Base-by-base conservation (phyloP, 2,329 filamentous ascomycete genomes). In the Fusarium sp. region DNA sequence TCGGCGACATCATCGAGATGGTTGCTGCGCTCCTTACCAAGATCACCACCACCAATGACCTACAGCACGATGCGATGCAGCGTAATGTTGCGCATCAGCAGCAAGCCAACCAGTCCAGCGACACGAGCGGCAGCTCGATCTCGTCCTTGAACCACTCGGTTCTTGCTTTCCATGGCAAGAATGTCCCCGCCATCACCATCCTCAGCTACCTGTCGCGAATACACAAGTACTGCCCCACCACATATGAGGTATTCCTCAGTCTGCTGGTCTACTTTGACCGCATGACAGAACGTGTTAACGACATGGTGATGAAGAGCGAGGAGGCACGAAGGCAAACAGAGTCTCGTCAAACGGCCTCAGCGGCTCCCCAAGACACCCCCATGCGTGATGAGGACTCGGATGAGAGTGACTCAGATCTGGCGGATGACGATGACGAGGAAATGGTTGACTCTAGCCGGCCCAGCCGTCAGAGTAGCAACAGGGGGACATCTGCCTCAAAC, bases 201-300 rank as follows among this genome's bases (percentile, higher is more conserved):
- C 87, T 97, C 70, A 98, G 95, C 87, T 99, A 99, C 79, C 86
- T 99, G 63, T 96, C 93, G 78, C 92, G 97, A 69, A 98, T 99
- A 81, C 96, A 99, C 85, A 98, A 98, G 85, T 99, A 99, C 84
- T 99, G 97, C 80, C 97, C 97, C 1, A 98, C 97, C 7, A 98
- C 97, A 1, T 99, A 98, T 81, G 97, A 99, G 83, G 97, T 99
- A 0, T 99, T 99, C 80, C 86, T 99, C 69, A 98, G 95, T 81
- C 85, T 99, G 79, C 85, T 99, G 65, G 95, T 99, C 35, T 99
- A 98, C 84, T 99, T 99, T 84, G 97, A 99, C 82, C 93, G 97
- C 71, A 99, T 99, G 97, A 98, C 96, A 50, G 97, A 98, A 82
- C 90, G 95, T 68, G 95, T 98, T 68, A 98, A 98, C 81, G 92